phyloP scores from a whole-genome alignment of 2,329 filamentous ascomycete genomes.

The Coleophoma cylindrospora region DNA sequence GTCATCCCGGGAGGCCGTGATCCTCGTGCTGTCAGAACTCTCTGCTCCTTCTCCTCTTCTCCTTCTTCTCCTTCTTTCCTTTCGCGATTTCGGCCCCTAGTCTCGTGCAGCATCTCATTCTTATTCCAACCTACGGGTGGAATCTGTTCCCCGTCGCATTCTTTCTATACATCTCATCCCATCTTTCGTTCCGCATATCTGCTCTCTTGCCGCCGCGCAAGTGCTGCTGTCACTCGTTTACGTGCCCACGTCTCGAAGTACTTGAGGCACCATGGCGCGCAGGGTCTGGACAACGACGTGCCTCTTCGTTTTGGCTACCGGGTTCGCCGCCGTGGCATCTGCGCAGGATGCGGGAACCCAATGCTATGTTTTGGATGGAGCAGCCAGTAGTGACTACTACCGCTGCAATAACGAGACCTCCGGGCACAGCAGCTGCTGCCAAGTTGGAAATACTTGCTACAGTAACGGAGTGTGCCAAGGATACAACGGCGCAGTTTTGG shows the following conservation, averaged over 20 bases:
- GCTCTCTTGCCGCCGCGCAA: too few relatives aligned
- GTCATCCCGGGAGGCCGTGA: too few relatives aligned
- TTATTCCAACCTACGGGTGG: too few relatives aligned
- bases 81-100: too few relatives aligned
- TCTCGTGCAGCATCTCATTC: too few relatives aligned
- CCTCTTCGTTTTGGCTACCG: background rate
- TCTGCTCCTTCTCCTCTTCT: too few relatives aligned
- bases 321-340: background rate
- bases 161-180: too few relatives aligned
- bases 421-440: constrained; percentile 14
- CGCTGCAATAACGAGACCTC: constrained; percentile 17
- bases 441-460: constrained; percentile 13
- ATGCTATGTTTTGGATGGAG: constrained; percentile 16
- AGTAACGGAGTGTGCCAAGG: constrained; percentile 18
- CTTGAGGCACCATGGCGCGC: background rate
- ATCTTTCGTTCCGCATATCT: too few relatives aligned
- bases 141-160: too few relatives aligned
- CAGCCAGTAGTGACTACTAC: constrained; percentile 7
- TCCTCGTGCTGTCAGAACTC: too few relatives aligned
- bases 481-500: constrained; percentile 9
- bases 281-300: background rate
- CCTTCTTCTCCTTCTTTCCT: too few relatives aligned
- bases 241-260: background rate
- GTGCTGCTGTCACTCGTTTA: background rate
- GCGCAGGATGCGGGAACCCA: constrained; percentile 2